Base-by-base conservation (phyloP, 129 eudicot genomes). In the Chrysanthemum makinoi region DNA sequence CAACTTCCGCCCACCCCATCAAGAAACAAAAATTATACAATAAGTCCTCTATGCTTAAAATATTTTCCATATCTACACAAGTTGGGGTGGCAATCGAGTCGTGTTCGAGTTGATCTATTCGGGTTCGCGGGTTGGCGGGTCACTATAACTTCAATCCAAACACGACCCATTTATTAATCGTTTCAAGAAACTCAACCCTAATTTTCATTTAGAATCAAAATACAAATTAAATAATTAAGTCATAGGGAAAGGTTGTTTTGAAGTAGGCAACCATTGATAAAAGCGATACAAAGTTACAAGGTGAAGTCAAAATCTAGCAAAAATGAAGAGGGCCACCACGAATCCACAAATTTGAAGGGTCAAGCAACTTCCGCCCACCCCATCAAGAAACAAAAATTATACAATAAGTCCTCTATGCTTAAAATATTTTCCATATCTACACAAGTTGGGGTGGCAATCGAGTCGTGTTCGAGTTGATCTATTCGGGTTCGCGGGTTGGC, bases 321-420 rank as follows among this genome's bases (percentile, higher is more conserved):
- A 39, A 39, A 22, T 24, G 58, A 66, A 66, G 59, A 20, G 26
- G 72, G 72, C 33, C 72, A 66, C 58, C 71, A 66, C 59, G 46
- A 20, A 48, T 18, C 72, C 22, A 28, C 51, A 50, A 24, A 6
- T 67, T 50, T 49, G 60, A 67, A 67, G 22, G 22, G 43, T 47
- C 71, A 47, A 46, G 20, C 44, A 24, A 67, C 46, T 49, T 48
- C 46, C 72, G 49, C 59, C 72, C 72, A 67, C 46, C 57, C 4
- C 72, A 24, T 44, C 72, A 67, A 22, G 3, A 24, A 22, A 57
- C 10, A 4, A 26, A 51, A 4, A 49, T 50, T 66, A 11, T 20
- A n/a, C 6, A 67, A 10, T 14, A 11, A 22, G 9, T 15, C 28
- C 13, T 62, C n/a, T 49, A 6, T 22, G 22, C 10, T 48, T 48